Conservation (phyloP, 352 stramenopile genomes). For the Blastocystis sp. region DNA sequence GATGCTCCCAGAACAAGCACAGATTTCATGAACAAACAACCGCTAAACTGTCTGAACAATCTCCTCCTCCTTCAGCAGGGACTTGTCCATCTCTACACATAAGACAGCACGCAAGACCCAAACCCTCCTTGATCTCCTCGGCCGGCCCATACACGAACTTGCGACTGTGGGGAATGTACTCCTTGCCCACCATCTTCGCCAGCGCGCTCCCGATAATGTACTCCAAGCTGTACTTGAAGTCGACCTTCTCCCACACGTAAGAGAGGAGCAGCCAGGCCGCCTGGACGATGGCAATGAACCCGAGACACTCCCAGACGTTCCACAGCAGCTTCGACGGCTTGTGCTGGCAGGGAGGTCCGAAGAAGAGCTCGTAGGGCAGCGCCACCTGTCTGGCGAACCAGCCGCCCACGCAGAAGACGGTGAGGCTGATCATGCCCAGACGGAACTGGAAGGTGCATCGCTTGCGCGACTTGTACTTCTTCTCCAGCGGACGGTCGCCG, state of each 20-base stretch:
- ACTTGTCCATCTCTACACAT: conserved; percentile 39
- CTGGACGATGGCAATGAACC: conserved; percentile 28
- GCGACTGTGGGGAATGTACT: conserved; percentile 18
- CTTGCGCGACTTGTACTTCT: conserved; percentile 37
- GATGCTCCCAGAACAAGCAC: conserved; percentile 10
- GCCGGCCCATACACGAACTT: conserved; percentile 57
- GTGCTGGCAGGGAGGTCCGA: conserved; percentile 62
- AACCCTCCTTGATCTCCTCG: conserved; percentile 50
- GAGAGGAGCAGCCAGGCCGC: conserved; percentile 23
- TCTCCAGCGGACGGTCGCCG: conserved; percentile 8
- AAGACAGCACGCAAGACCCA: background rate
- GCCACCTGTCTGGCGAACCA: conserved; percentile 44
- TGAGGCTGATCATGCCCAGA: conserved; percentile 68
- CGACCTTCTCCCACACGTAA: conserved; percentile 65
- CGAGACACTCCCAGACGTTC: conserved; percentile 27
- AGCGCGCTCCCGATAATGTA: conserved; percentile 39
- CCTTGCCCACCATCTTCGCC: conserved; percentile 32
- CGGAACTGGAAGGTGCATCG: conserved; percentile 39
- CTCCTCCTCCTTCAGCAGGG: background rate
- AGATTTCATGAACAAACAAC: background rate
- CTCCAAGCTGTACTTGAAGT: conserved; percentile 55
- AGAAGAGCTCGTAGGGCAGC: conserved; percentile 30
- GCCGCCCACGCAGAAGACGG: conserved; percentile 58
- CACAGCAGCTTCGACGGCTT: conserved; percentile 12
- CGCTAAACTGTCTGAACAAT: background rate